Base-by-base conservation (phyloP, 176 grass and related monocot genomes). In the Secale cereale region DNA sequence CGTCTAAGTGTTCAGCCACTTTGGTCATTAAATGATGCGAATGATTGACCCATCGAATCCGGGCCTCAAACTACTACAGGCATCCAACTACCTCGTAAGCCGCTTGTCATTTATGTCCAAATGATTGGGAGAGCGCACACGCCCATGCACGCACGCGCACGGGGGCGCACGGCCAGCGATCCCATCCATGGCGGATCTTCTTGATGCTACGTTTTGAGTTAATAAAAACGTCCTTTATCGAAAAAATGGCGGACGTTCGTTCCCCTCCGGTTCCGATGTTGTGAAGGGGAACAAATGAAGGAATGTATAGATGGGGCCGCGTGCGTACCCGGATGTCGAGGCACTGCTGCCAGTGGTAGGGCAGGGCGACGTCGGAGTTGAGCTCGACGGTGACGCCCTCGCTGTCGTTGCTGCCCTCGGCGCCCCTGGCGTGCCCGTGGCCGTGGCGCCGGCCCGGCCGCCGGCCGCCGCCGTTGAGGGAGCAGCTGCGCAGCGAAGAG, bases 261-360 rank as follows among this genome's bases (percentile, higher is more conserved):
- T 26, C n/a, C 40, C 75, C 62, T 45, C 40, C 46, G 46, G 17
- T 50, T 50, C 46, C 14, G 46, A 50, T 50, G 46, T 17, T 17
- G 46, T 17, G 14, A 68, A 29, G 27, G 27, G 46, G 52, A 56
- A 56, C 52, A 56, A 43, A 71, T 6, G 54, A 62, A 41, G 11
- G 7, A 70, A 62, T 76, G 50, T 50, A 17, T 50, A 50, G 67
- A 72, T 72, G 32, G 56, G 26, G 22, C 40, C 7, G 37, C 36
- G 50, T 17, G 84, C 82, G 30, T 95, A 98, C 96, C 89, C 89
- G 90, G 81, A 98, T 90, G 88, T 98, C 96, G 72, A 98, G 96
- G 74, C 96, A 98, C 83, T 98, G 96, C 83, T 98, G 93, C 96
- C 96, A 98, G 76, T 95, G 89, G 91, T 90, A 95, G 56, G 96